Evolutionary conservation across 2,329 filamentous ascomycete genomes (phyloP).

Genomic region (Herpotrichia juniperi): DNA sequence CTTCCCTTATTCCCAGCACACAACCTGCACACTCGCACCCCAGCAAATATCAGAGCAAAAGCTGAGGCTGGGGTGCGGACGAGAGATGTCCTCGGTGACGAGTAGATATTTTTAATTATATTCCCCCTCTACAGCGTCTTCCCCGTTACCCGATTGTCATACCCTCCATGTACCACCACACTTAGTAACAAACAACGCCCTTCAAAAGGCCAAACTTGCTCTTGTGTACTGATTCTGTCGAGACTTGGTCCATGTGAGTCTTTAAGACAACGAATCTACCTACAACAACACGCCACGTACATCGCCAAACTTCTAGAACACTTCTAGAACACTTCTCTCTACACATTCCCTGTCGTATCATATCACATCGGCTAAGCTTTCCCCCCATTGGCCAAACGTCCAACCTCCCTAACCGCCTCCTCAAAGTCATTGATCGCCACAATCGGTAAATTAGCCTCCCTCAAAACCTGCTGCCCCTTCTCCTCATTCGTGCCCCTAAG

Average conservation of each 20-base stretch:
- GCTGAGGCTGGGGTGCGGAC: neutral
- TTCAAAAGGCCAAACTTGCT: too few relatives aligned
- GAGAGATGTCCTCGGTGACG: conserved; percentile 1
- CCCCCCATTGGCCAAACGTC: conserved; percentile 30
- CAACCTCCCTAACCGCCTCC: conserved; percentile 59
- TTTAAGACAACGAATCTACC: too few relatives aligned
- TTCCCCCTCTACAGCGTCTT: neutral
- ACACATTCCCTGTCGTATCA: conserved; percentile 6
- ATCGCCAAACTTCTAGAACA: neutral
- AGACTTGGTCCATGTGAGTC: too few relatives aligned
- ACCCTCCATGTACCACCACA: neutral
- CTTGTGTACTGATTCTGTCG: too few relatives aligned
- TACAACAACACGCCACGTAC: too few relatives aligned
- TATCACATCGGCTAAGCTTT: too few relatives aligned
- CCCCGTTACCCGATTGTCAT: neutral
- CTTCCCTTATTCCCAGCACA: conserved; percentile 1
- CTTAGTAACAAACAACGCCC: too few relatives aligned
- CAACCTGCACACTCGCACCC: neutral
- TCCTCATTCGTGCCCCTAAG: conserved; percentile 77
- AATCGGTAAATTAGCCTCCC: conserved; percentile 69
- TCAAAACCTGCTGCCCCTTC: conserved; percentile 71
- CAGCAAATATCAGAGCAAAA: neutral
- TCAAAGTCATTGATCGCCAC: conserved; percentile 77
- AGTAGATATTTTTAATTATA: conserved; percentile 25
- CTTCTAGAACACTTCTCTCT: conserved; percentile 1